Base-by-base conservation (phyloP, 2,329 filamentous ascomycete genomes). In the Botrytis galanthina region DNA sequence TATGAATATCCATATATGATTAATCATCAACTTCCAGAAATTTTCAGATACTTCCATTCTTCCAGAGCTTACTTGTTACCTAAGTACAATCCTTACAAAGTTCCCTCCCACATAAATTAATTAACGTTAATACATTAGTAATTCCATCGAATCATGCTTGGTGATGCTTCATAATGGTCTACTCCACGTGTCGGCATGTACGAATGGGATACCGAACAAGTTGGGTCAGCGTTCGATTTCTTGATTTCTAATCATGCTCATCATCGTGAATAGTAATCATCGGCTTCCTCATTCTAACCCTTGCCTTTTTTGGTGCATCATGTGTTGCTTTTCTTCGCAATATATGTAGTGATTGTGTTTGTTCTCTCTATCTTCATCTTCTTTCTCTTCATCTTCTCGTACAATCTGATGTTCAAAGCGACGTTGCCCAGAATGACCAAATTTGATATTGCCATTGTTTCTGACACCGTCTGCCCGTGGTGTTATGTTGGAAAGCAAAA, bases 401-500 rank as follows among this genome's bases (percentile, higher is more conserved):
- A 32, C 48, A 32, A 32, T 26, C 37, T 69, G 48, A 78, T 78
- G 76, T 77, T 79, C 72, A 62, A 73, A 16, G 67, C 74, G 10
- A 78, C 75, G 10, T 57, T 77, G 16, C 76, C 74, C 70, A 85
- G 74, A 74, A 94, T 95, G 92, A 89, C 91, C 32, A 89, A 90
- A 78, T 93, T 95, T 84, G 88, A 89, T 75, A 92, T 97, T 82
- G 89, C 91, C 74, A 88, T 94, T 80, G 89, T 94, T 74, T 93
- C 89, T n/a, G 94, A 97, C 83, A 92, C 90, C 3, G 88, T 96
- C 78, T 73, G 72, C 42, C 72, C 72, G 22, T 73, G 72, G 72
- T 73, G 72, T 42, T 73, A 72, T 48, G 61, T 73, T 26, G 94
- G 93, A 82, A 92, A 93, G 80, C 90, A 90, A 76, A 90, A 92